These are phyloP conservation scores for Entomortierella parvispora DNA, from an alignment of 192 early-diverging fungal genomes.

Conservation along the genomic window DNA sequence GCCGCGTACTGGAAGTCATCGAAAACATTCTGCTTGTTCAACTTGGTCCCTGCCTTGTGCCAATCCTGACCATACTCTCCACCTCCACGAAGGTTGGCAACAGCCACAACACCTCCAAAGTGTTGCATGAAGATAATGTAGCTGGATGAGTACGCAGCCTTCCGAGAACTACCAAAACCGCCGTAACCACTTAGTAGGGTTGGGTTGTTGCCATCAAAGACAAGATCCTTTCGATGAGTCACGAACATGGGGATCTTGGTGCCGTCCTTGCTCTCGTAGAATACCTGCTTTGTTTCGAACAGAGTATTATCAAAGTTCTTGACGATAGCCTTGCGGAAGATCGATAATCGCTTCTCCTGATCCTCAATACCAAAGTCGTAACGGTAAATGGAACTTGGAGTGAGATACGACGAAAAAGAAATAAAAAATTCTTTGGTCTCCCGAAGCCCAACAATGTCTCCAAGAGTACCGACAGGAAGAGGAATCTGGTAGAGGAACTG, in stretches of 20 bases:
- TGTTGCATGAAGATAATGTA: conserved; percentile 59
- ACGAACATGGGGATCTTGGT: conserved; percentile 76
- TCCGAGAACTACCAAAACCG: conserved; percentile 65
- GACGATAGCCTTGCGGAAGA: conserved; percentile 57
- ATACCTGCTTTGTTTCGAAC: conserved; percentile 70
- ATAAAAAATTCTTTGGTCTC: conserved; percentile 65
- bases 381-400: conserved; percentile 63
- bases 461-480: conserved; percentile 63
- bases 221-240: conserved; percentile 56
- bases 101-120: conserved; percentile 64
- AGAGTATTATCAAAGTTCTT: conserved; percentile 54
- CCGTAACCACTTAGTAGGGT: conserved; percentile 74
- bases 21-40: conserved; percentile 76
- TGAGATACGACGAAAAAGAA: conserved; percentile 60
- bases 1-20: conserved; percentile 82
- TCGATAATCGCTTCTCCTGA: conserved; percentile 22
- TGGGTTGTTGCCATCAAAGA: conserved; percentile 63
- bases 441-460: conserved; percentile 28
- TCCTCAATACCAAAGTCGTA: conserved; percentile 58
- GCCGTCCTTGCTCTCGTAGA: conserved; percentile 70
- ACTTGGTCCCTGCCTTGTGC: conserved; percentile 56
- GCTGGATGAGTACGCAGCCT: conserved; percentile 48
- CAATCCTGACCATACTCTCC: conserved; percentile 64
- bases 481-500: conserved; percentile 33
- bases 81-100: conserved; percentile 77